These are phyloP conservation scores for Tagetes erecta DNA, from an alignment of 129 eudicot genomes.

Conservation along the genomic window DNA sequence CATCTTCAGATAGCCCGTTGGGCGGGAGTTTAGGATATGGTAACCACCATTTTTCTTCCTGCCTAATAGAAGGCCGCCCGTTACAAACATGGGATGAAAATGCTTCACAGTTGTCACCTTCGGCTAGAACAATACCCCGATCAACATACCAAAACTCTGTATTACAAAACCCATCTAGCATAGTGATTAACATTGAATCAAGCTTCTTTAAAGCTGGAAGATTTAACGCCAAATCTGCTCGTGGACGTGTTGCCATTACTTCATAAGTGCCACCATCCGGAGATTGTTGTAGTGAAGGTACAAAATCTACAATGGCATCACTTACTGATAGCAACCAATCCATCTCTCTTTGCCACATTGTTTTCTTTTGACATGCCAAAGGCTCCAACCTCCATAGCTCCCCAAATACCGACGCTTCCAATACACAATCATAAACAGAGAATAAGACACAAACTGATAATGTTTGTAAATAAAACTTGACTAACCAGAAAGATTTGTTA, in stretches of 20 bases:
- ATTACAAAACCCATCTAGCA: conserved; percentile 66
- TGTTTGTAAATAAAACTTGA: neutral
- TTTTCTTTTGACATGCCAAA: conserved; percentile 64
- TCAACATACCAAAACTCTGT: conserved; percentile 83
- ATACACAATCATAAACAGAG: conserved; percentile 5
- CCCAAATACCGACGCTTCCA: conserved; percentile 72
- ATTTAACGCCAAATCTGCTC: conserved; percentile 63
- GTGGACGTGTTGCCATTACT: conserved; percentile 69
- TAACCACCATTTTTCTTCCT: conserved; percentile 89
- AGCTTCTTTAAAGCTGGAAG: conserved; percentile 78
- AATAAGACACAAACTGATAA: neutral
- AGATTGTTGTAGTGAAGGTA: conserved; percentile 63
- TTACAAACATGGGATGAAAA: conserved; percentile 29
- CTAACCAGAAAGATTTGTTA: conserved; percentile 79
- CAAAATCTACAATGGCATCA: conserved; percentile 74
- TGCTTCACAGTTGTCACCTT: conserved; percentile 44
- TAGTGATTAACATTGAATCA: conserved; percentile 62
- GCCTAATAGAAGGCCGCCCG: conserved; percentile 74
- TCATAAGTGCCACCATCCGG: conserved; percentile 76
- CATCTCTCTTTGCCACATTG: conserved; percentile 88
- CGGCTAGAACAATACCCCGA: conserved; percentile 53
- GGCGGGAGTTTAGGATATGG: conserved; percentile 76
- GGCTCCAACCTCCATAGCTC: conserved; percentile 89
- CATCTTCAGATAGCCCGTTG: conserved; percentile 66
- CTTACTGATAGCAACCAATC: conserved; percentile 74